Base-by-base conservation (phyloP, 768 basidiomycete genomes). In the Russula lepida region DNA sequence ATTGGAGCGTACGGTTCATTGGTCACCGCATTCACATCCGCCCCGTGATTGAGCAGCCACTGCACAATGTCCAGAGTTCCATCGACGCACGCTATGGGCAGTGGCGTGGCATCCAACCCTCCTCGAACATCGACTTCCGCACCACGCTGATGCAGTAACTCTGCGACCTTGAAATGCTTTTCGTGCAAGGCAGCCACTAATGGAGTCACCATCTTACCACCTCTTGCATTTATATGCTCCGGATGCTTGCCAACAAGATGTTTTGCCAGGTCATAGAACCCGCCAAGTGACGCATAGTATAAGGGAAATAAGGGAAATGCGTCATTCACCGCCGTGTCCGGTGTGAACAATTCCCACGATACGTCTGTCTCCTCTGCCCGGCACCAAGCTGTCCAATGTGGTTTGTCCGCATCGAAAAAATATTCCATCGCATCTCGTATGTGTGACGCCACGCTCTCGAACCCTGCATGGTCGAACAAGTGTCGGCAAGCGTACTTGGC, bases 101-200 rank as follows among this genome's bases (percentile, higher is more conserved):
- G 17, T 8, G 19, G 9, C 0, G 37, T 58, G 0, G 0, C 0
- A 2, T 19, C 2, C 17, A 0, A 0, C 1, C 7, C 0, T 8
- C 21, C 49, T 21, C 63, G 12, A 33, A 43, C 15, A 23, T 50
- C 3, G 44, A 50, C 15, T 5, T 49, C 27, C n/a, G 59, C 57
- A 35, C 54, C 54, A 3, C 44, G 32, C 1, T 7, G 19, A 19
- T 6, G 25, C 6, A 61, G 25, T 5, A 51, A 41, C 19, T 56
- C 48, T 2, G 48, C 60, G 19, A 51, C n/a, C 0, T 2, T 1
- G 13, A 50, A 13, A 15, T 56, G 23, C 12, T 51, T 56, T 25
- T n/a, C 2, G 2, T 9, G 1, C 8, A 61, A 13, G 15, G 60
- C 54, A 4, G 41, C 54, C 6, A 28, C n/a, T 32, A 61, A n/a